phyloP scores from a whole-genome alignment of 2,329 filamentous ascomycete species.

The Tricladium varicosporioides region DNA sequence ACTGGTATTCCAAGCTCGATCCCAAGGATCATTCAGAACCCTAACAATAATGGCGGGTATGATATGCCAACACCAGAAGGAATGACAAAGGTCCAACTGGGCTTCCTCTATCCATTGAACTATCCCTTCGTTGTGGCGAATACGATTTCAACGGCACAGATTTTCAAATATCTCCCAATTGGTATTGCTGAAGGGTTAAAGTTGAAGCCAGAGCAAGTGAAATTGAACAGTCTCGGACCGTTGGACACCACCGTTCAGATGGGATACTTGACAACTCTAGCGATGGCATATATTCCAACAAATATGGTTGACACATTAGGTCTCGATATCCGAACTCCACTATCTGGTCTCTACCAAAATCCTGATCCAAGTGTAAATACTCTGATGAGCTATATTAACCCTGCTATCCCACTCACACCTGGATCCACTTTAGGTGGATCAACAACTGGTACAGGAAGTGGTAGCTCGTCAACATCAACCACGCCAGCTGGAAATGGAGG shows the following conservation, averaged over 20 bases:
- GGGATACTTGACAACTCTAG: constrained; percentile 80
- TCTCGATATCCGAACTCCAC: constrained; percentile 67
- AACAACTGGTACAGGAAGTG: constrained; percentile 37
- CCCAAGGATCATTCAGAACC: constrained; percentile 31
- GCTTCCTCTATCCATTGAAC: constrained; percentile 77
- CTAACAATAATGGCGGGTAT: constrained; percentile 15
- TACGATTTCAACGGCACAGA: constrained; percentile 73
- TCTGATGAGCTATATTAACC: constrained; percentile 79
- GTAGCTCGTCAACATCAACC: constrained; percentile 34
- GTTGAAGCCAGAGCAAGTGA: constrained; percentile 46
- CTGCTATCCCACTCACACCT: constrained; percentile 57
- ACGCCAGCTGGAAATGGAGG: constrained; percentile 38
- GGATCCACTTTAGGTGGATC: constrained; percentile 40
- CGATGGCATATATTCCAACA: constrained; percentile 72
- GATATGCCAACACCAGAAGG: constrained; percentile 43
- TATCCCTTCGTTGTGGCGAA: constrained; percentile 78
- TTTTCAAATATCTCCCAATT: constrained; percentile 74
- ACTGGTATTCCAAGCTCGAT: constrained; percentile 28
- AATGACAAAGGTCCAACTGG: constrained; percentile 75
- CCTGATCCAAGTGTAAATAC: constrained; percentile 62
- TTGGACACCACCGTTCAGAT: constrained; percentile 67
- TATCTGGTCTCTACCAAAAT: constrained; percentile 74
- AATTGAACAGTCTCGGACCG: constrained; percentile 71
- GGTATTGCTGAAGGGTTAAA: constrained; percentile 56
- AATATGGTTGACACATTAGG: constrained; percentile 66